These are phyloP conservation scores for Chrysanthemum seticuspe DNA, from an alignment of 129 eudicot species.

Conservation along the genomic window DNA sequence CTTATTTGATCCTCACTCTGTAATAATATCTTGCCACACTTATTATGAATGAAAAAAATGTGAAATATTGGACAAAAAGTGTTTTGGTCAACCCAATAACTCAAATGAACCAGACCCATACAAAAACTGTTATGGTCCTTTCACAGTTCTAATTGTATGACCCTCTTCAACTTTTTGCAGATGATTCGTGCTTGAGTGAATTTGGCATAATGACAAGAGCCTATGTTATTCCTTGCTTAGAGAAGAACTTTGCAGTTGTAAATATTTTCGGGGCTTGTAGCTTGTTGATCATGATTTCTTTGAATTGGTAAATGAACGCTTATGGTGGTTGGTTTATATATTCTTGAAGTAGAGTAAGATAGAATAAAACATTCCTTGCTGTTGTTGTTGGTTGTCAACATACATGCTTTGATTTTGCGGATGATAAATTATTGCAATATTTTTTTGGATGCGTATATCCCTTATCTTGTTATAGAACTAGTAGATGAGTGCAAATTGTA, in stretches of 20 bases:
- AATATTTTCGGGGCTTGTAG: slow-evolving; percentile 28
- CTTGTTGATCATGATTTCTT: slow-evolving; percentile 9
- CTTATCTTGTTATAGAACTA: background rate
- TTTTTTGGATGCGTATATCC: background rate
- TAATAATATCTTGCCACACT: too few species aligned
- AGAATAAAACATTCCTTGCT: slow-evolving; percentile 27
- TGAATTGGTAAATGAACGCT: slow-evolving; percentile 16
- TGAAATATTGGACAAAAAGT: too few species aligned
- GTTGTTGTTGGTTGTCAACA: slow-evolving; percentile 29
- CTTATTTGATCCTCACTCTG: too few species aligned
- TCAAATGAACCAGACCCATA: background rate
- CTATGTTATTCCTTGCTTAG: background rate
- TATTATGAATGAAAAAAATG: too few species aligned
- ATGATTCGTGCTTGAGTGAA: slow-evolving; percentile 64
- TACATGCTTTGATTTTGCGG: slow-evolving; percentile 1
- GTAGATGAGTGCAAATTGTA: background rate
- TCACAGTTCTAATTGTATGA: background rate
- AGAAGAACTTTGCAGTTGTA: slow-evolving; percentile 29
- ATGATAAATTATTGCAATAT: background rate
- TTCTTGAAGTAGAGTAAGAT: slow-evolving; percentile 22
- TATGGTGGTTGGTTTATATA: slow-evolving; percentile 12
- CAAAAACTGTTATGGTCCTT: too few species aligned
- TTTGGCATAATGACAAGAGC: background rate
- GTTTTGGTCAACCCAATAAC: too few species aligned
- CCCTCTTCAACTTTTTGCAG: slow-evolving; percentile 36